These are phyloP conservation scores for Platanus orientalis DNA, from an alignment of 164 flowering plant species.

Conservation along the genomic window DNA sequence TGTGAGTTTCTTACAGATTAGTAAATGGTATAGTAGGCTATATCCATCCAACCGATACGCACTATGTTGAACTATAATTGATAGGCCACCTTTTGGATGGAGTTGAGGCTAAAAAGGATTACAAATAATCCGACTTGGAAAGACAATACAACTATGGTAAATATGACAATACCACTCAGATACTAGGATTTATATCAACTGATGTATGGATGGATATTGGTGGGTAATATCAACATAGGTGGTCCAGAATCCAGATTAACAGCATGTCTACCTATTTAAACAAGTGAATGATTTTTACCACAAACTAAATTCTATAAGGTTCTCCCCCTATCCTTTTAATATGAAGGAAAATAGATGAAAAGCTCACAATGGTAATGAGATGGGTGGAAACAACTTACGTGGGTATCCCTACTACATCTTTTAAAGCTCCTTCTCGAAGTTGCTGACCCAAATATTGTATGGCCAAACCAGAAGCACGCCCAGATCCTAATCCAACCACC, in stretches of 20 bases:
- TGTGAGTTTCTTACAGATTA: no score
- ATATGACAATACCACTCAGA: neutral
- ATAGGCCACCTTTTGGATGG: neutral
- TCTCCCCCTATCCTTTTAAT: neutral
- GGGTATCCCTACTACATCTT: conserved; percentile 54
- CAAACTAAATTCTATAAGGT: no score
- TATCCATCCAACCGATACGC: no score
- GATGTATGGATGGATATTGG: no score
- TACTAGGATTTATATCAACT: neutral
- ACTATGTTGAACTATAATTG: no score
- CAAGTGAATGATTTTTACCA: no score
- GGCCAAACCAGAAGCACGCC: conserved; percentile 53
- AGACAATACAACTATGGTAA: neutral
- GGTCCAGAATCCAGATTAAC: no score
- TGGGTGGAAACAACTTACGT: conserved; percentile 33
- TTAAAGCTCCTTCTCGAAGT: conserved; percentile 46
- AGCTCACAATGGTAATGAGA: neutral
- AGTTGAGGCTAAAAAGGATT: neutral
- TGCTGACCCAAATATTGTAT: conserved; percentile 57
- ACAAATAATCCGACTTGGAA: neutral
- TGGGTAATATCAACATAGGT: no score
- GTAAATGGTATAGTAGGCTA: no score
- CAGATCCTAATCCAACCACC: conserved; percentile 66
- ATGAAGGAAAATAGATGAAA: neutral
- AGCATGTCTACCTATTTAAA: no score